phyloP scores from a whole-genome alignment of 306 rosid species.

The Castanea sativa region DNA sequence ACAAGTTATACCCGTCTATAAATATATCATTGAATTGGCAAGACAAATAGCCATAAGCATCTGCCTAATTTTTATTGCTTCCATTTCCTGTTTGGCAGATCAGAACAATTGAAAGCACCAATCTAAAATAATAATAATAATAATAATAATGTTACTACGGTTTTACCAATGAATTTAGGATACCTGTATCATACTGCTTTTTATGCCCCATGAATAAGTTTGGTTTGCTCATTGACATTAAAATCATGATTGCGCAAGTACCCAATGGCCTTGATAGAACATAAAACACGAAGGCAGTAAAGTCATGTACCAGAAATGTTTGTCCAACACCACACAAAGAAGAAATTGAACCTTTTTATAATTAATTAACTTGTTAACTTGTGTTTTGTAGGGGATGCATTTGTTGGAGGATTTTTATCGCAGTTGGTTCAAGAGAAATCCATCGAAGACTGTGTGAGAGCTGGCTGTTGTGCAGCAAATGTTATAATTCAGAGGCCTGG shows the following conservation, averaged over 20 bases:
- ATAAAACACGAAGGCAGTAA: not conserved
- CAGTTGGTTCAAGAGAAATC: conserved; percentile 76
- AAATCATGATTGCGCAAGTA: not conserved
- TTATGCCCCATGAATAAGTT: not conserved
- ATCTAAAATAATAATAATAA: not conserved
- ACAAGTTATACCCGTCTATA: not conserved
- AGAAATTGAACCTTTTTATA: not conserved
- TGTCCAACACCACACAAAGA: not conserved
- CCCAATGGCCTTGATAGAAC: no score
- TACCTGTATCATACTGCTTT: not conserved
- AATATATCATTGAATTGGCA: not conserved
- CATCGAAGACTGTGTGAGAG: conserved; percentile 72
- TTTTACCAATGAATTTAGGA: no score
- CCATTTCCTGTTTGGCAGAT: not conserved
- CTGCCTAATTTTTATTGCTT: not conserved
- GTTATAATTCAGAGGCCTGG: conserved; percentile 91
- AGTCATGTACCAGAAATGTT: not conserved
- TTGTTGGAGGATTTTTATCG: conserved; percentile 93
- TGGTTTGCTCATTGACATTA: not conserved
- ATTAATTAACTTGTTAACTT: not conserved
- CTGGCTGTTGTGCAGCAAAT: conserved; percentile 81
- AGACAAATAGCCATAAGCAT: not conserved
- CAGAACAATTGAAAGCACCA: not conserved
- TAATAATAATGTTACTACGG: no score
- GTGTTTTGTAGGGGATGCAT: conserved; percentile 75